Base-by-base conservation (phyloP, 106 monocot genomes). In the Allium fistulosum region DNA sequence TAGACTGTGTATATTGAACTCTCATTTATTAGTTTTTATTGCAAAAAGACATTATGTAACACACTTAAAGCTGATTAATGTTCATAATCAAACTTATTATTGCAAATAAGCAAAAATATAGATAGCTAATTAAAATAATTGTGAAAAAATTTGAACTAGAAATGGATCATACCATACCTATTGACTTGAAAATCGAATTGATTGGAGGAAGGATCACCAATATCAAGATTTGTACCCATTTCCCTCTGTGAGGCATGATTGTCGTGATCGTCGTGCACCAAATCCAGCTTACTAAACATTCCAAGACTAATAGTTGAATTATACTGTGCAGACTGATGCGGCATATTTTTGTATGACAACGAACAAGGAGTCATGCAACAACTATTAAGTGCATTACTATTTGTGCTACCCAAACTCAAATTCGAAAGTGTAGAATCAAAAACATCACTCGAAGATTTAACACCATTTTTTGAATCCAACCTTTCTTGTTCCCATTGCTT, bases 401-500 rank as follows among this genome's bases (percentile, higher is more conserved):
- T 83, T 17, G 79, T 79, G 63, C 81, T 84, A 11, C n/a, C 62
- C 53, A 94, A 65, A 72, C 89, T 89, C 17, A 58, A 51, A 6
- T 62, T 64, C 11, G 85, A 94, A 28, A 69, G 75, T 6, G 94
- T 80, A 58, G 71, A 65, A 71, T 80, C 84, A 14, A 82, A 55
- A 13, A 11, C 46, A 6, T 71, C 77, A 69, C 66, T 79, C 9
- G 69, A 72, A 3, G 37, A 9, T 16, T 9, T 28, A 57, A 61
- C 62, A n/a, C 47, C 78, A 75, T 74, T 74, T 13, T 70, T 22
- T 60, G 63, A 56, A 16, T 53, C 18, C 9, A 37, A n/a, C 37
- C 60, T 71, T 7, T 77, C 77, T 49, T 85, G 74, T 72, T 82
- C 72, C 83, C 82, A 82, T 73, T 82, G 80, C 66, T 80, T 79